Conservation (phyloP, 129 eudicot genomes). For the Gnaphalium uliginosum region DNA sequence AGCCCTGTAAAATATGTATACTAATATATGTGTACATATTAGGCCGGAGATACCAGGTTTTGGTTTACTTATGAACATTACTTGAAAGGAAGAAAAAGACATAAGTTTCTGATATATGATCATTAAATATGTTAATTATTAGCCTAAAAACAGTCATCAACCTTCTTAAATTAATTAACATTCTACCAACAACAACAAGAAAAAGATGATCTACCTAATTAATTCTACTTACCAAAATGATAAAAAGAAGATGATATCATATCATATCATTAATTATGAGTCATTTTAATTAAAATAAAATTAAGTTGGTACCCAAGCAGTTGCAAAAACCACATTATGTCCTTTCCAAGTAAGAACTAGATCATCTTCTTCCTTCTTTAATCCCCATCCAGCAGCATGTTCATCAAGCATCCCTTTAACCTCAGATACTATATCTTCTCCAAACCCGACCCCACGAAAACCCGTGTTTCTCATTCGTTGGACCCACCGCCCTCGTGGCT, state of each 20-base stretch:
- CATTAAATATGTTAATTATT: conserved; percentile 28
- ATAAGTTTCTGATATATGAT: conserved; percentile 21
- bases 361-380: conserved; percentile 92
- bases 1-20: too few relatives aligned
- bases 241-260: background rate
- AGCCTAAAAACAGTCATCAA: conserved; percentile 25
- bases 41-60: conserved; percentile 21
- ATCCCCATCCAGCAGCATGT: conserved; percentile 97
- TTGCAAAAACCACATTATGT: conserved; percentile 91
- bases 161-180: conserved; percentile 8
- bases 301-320: conserved; percentile 77
- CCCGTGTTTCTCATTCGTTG: conserved; percentile 69
- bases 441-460: conserved; percentile 56
- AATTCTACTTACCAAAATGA: conserved; percentile 27
- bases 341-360: conserved; percentile 98
- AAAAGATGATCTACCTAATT: background rate
- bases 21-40: conserved; percentile 16
- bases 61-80: conserved; percentile 27
- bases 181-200: conserved; percentile 12
- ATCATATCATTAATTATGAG: conserved; percentile 2
- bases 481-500: conserved; percentile 67
- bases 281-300: background rate
- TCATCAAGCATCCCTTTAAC: conserved; percentile 90
- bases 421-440: conserved; percentile 66
- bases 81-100: conserved; percentile 5